Base-by-base conservation (phyloP, 2,329 filamentous ascomycete species). In the Fusarium sp. region DNA sequence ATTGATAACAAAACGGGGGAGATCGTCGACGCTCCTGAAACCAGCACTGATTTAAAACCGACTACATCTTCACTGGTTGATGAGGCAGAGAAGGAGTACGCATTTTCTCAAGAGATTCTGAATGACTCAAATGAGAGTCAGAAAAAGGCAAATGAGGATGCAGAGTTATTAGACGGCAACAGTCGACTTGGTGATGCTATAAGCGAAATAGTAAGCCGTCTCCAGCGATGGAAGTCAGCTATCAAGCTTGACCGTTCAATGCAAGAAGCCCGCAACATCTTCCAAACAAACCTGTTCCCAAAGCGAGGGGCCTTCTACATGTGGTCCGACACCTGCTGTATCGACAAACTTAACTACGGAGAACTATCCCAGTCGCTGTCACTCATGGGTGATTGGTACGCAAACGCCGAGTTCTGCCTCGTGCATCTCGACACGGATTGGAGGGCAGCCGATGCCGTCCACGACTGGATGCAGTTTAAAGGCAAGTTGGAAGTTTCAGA, bases 351-450 rank as follows among this genome's bases (percentile, higher is more conserved):
- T 6, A 56, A 56, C 7, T 51, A 56, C 11, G 53, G 53, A 19
- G 53, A 56, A 14, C 11, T 56, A 2, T 56, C 53, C 2, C 53
- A 56, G 2, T 56, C 53, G 9, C 36, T 56, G 0, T 56, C 53
- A 3, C 53, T 56, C 14, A 56, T 56, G 53, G 53, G 53, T 1
- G 53, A 56, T 17, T 56, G 53, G 53, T 56, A 56, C 7, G 53
- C 26, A 1, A 56, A 56, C 7, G 53, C 53, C 2, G 53, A 51
- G 4, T 56, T 51, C 6, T 56, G 45, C 15, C n/a, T 56, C 3
- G 53, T 56, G 1, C 45, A 56, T 51, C 36, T 56, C 12, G 53
- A 56, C 14, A 42, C 53, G 2, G 26, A 51, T 11, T 34, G 20
- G 14, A 17, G 8, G 6, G 36, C 28, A 11, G n/a, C 19, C 15